Evolutionary conservation across 2,329 filamentous ascomycete genomes (phyloP), one percentile per base, ranked within the genome.

Genomic region (Fusarium tuaranense): DNA sequence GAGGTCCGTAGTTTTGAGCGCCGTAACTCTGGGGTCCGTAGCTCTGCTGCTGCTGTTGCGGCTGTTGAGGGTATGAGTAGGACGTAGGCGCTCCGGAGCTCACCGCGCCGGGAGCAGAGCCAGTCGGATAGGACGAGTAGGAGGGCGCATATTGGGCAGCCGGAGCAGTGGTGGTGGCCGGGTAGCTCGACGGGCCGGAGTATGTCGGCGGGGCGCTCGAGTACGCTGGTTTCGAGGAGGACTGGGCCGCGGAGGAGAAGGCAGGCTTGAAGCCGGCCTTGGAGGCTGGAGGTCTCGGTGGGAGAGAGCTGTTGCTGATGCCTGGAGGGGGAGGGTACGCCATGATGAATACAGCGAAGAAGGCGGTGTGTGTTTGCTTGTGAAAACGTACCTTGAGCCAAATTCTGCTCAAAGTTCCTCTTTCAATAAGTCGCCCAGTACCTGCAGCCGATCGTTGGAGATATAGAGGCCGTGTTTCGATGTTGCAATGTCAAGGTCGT

Each of bases 291-390:
- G 94, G 94, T 78, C 93, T 92, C 73, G 94, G 91, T 75, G 94
- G 94, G 44, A 97, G 92, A 78, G 82, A 83, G 79, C 41, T 76
- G 77, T 82, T 83, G 80, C 75, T 83, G 79, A 85, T 83, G 79
- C 93, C 93, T 94, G 94, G 93, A 93, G 93, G 93, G 82, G 92
- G 92, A 85, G 93, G 92, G 89, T 94, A 94, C 85, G 93, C 92
- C 94, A 96, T 96, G 89, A 91, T 92, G 89, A 91, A 91, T 85
- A 88, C 84, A 79, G 75, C 74, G 77, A 67, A 76, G 46, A 68
- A 76, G 59, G 73, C 73, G 73, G 70, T 68, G 58, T 70, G 72
- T 78, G 66, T 76, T 73, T 76, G 71, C 81, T 69, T 74, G 69
- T 72, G 67, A 70, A 68, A 76, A 84, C 87, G 87, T 89, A 89